These are phyloP conservation scores for Digitaria exilis DNA, from an alignment of 202 grass and related monocot species.

Conservation along the genomic window DNA sequence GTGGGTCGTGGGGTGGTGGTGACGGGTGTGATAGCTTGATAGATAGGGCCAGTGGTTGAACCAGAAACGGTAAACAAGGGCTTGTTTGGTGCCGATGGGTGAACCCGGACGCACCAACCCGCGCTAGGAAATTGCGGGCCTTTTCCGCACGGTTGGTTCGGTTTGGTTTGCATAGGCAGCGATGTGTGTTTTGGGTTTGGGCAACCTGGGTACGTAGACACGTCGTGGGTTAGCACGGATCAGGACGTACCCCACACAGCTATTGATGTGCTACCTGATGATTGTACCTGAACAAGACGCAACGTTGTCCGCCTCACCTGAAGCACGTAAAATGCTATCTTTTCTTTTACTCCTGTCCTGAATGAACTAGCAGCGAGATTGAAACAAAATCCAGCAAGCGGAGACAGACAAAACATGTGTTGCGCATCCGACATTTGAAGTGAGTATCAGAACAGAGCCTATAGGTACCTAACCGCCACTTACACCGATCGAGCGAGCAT, in stretches of 20 bases:
- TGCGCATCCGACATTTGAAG: no score
- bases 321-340: neutral
- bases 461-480: no score
- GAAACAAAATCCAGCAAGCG: slow-evolving; percentile 19
- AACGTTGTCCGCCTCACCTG: neutral
- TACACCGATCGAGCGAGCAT: no score
- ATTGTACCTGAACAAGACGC: neutral
- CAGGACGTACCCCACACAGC: neutral
- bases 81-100: slow-evolving; percentile 41
- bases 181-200: neutral
- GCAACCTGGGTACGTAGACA: neutral
- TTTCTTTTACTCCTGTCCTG: neutral
- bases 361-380: neutral
- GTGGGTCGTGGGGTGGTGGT: neutral
- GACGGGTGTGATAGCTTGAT: neutral
- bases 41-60: slow-evolving; percentile 49
- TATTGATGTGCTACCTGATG: neutral
- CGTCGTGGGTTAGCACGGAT: no score
- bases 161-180: neutral
- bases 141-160: neutral
- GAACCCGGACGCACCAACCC: slow-evolving; percentile 47
- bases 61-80: slow-evolving; percentile 34
- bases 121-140: neutral
- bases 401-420: neutral
- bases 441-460: no score